Evolutionary conservation across 495 filamentous ascomycete species (phyloP).

Genomic region (Neurospora sp.): DNA sequence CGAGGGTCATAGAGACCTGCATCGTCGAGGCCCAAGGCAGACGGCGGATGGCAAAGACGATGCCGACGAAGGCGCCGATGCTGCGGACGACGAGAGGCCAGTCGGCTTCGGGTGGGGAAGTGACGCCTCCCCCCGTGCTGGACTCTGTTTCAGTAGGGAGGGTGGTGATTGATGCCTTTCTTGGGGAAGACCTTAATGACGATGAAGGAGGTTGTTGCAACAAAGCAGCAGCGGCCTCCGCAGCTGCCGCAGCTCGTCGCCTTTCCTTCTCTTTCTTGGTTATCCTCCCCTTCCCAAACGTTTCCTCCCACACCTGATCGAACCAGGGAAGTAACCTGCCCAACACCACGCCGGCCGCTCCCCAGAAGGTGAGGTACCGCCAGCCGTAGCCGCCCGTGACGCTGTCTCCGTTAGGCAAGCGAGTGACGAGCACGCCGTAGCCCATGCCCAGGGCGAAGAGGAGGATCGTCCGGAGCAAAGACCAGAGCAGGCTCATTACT

Average conservation of each 20-base stretch:
- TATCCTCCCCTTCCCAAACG: conserved; percentile 8
- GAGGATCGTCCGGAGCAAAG: conserved; percentile 45
- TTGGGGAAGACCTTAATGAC: not conserved
- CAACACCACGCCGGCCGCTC: conserved; percentile 60
- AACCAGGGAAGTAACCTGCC: conserved; percentile 79
- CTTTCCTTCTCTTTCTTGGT: conserved; percentile 5
- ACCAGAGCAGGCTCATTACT: conserved; percentile 14
- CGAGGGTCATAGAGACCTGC: conserved; percentile 82
- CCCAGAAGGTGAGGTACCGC: conserved; percentile 73
- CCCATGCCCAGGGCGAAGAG: conserved; percentile 75
- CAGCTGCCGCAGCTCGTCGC: conserved; percentile 3
- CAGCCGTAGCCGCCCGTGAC: conserved; percentile 38
- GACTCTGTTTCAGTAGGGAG: not conserved
- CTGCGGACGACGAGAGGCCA: conserved; percentile 79
- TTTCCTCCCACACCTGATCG: conserved; percentile 51
- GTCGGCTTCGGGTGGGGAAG: conserved; percentile 34
- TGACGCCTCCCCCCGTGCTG: not conserved
- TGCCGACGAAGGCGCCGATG: conserved; percentile 88
- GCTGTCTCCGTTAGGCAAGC: conserved; percentile 37
- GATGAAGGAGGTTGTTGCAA: not conserved
- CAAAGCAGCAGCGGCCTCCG: not conserved
- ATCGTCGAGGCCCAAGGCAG: conserved; percentile 90
- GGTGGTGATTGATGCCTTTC: not conserved
- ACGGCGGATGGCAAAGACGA: conserved; percentile 91
- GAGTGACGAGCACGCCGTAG: conserved; percentile 79